These are phyloP conservation scores for Magnolia sinica DNA, from an alignment of 164 flowering plant species.

Conservation along the genomic window DNA sequence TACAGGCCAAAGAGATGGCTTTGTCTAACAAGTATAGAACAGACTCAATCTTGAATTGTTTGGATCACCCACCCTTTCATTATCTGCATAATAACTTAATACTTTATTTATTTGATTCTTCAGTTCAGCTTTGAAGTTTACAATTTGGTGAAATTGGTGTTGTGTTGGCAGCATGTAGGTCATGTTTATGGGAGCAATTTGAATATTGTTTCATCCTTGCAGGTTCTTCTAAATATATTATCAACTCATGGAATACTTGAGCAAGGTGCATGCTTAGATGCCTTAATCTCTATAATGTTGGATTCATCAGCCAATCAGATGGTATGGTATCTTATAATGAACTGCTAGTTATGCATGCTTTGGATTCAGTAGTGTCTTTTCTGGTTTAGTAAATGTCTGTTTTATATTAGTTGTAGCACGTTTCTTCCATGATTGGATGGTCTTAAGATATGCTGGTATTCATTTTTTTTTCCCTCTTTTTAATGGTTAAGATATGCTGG, in stretches of 20 bases:
- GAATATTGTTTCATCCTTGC: constrained; percentile 4
- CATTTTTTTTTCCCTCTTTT: neutral
- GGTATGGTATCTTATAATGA: constrained; percentile 36
- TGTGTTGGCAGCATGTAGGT: neutral
- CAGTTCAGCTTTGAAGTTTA: neutral
- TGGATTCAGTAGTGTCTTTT: neutral
- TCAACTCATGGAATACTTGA: constrained; percentile 68
- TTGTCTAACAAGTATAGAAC: neutral
- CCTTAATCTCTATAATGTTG: constrained; percentile 75
- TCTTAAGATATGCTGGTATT: neutral
- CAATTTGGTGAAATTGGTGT: neutral
- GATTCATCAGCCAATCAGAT: constrained; percentile 85
- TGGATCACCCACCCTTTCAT: neutral
- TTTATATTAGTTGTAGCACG: neutral
- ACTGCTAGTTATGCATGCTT: neutral
- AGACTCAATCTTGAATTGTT: neutral
- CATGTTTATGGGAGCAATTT: neutral
- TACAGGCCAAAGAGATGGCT: too few species aligned
- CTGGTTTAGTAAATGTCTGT: neutral
- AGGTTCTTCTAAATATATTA: constrained; percentile 79
- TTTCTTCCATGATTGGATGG: neutral
- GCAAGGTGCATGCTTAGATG: constrained; percentile 91
- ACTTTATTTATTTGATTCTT: neutral
- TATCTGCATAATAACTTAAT: neutral
- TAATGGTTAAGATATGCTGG: neutral